Conservation (phyloP, 805 yeast genomes). For the Myxozyma geophila region DNA sequence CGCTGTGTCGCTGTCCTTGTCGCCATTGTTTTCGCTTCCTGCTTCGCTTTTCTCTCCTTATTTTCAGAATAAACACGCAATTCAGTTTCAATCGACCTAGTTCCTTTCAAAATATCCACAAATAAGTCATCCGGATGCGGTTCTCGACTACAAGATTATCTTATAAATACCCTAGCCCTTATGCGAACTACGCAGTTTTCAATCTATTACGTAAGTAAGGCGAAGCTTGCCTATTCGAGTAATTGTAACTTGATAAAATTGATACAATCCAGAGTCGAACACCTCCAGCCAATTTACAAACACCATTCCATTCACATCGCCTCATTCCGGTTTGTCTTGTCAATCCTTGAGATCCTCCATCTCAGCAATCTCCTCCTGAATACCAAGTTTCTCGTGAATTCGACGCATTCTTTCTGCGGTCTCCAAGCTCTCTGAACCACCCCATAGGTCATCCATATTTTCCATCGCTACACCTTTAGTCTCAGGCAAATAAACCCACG, state of each 20-base stretch:
- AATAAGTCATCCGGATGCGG: background rate
- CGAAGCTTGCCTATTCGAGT: background rate
- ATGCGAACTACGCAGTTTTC: too few species aligned
- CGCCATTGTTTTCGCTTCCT: conserved; percentile 38
- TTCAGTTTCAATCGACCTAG: too few species aligned
- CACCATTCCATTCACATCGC: background rate
- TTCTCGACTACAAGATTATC: background rate
- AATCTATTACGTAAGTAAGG: too few species aligned
- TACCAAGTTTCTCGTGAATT: conserved; percentile 17
- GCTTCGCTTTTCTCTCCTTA: too few species aligned
- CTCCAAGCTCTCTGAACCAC: conserved; percentile 31
- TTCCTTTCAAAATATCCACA: too few species aligned
- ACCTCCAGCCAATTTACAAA: conserved; percentile 12
- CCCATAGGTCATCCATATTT: conserved; percentile 74
- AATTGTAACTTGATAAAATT: background rate
- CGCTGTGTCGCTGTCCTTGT: conserved; percentile 44
- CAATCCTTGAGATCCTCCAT: conserved; percentile 9
- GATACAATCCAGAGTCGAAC: conserved; percentile 18
- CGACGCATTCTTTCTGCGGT: conserved; percentile 28
- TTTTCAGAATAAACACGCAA: background rate
- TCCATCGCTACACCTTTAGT: conserved; percentile 81
- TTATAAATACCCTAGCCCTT: too few species aligned
- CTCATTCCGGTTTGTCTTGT: background rate
- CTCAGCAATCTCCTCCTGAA: background rate
- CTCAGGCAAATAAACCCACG: conserved; percentile 51